phyloP scores from a whole-genome alignment of 129 eudicot species.

The Flaveria ramosissima region DNA sequence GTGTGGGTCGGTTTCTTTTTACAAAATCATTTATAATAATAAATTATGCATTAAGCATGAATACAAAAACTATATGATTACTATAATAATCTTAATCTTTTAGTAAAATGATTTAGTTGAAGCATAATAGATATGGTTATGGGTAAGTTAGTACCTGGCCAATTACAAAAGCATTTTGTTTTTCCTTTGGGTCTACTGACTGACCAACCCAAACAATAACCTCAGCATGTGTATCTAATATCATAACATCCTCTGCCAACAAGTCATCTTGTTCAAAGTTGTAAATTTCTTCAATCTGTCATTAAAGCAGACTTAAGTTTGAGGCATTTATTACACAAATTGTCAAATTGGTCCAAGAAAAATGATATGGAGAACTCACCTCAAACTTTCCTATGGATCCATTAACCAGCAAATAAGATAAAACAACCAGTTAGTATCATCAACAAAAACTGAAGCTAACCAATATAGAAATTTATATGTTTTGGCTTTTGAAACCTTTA shows the following conservation, averaged over 20 bases:
- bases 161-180: slow-evolving; percentile 74
- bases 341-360: not conserved
- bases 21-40: not conserved
- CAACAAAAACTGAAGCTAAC: slow-evolving; percentile 20
- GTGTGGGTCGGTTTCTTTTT: not conserved
- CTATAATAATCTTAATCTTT: not conserved
- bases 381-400: slow-evolving; percentile 77
- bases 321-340: not conserved
- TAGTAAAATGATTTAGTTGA: slow-evolving; percentile 5
- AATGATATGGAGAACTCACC: slow-evolving; percentile 44
- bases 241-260: slow-evolving; percentile 82
- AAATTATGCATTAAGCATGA: not conserved
- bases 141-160: slow-evolving; percentile 60
- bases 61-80: not conserved
- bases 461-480: not conserved
- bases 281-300: slow-evolving; percentile 85
- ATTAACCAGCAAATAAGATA: slow-evolving; percentile 32
- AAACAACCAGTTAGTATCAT: slow-evolving; percentile 40
- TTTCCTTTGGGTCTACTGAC: slow-evolving; percentile 73
- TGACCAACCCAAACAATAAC: slow-evolving; percentile 97
- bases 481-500: slow-evolving; percentile 49
- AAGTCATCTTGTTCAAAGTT: slow-evolving; percentile 93
- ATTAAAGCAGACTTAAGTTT: not conserved
- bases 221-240: slow-evolving; percentile 95
- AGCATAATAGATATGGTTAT: not conserved